A percentile compares a stretch with the other conserved stretches of the same genome.
phyloP scores from a whole-genome alignment of 2,329 filamentous ascomycete species.

The Dryadomyces quercivorus region DNA sequence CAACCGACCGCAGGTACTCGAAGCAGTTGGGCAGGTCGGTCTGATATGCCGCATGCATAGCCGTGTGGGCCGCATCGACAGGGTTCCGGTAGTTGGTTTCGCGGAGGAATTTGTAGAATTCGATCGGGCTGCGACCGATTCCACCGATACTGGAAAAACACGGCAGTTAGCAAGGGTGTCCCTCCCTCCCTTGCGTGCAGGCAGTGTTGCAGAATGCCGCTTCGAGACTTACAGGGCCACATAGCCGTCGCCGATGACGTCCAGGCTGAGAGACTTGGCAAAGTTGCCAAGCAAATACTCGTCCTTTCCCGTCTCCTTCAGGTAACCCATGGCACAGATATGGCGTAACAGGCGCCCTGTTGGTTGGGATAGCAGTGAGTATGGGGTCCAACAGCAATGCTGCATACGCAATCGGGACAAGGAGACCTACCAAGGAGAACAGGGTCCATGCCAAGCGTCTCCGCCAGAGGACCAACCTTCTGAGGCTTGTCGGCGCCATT shows the following conservation, averaged over 20 bases:
- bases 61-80: not conserved
- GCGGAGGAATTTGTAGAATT: not conserved
- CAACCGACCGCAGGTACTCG: conserved; percentile 4
- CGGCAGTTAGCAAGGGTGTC: not conserved
- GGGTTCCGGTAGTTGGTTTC: not conserved
- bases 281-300: conserved; percentile 23
- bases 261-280: conserved; percentile 19
- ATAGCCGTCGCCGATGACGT: conserved; percentile 21
- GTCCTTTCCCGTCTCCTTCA: conserved; percentile 20
- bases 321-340: conserved; percentile 23
- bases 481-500: conserved; percentile 18
- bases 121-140: not conserved
- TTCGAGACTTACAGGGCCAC: conserved; percentile 12
- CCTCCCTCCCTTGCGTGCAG: not conserved
- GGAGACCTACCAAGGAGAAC: conserved; percentile 14
- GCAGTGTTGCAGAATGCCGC: not conserved
- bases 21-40: conserved; percentile 11
- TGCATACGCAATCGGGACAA: too few species aligned
- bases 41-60: not conserved
- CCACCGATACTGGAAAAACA: conserved; percentile 6
- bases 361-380: not conserved
- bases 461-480: conserved; percentile 19
- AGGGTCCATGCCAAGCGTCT: conserved; percentile 15
- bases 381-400: too few species aligned
- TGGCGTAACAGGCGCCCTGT: conserved; percentile 20